Percentiles rank a stretch among this genome's conserved stretches.
Conservation (phyloP, 2,329 filamentous ascomycete species). For the Paraconiothyrium sp. region DNA sequence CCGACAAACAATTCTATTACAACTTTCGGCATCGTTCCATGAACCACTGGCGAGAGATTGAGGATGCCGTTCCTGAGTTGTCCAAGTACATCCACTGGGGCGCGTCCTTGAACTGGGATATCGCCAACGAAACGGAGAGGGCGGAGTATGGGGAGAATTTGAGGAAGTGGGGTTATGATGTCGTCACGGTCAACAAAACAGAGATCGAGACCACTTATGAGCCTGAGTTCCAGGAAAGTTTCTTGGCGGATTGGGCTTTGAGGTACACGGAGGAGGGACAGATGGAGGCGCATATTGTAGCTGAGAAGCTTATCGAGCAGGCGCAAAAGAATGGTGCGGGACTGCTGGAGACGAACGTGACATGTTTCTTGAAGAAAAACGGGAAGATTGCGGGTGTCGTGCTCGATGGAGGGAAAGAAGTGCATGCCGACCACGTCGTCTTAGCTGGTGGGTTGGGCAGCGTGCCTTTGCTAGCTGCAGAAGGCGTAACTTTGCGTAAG, state of each 20-base stretch:
- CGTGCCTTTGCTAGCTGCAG: conserved; percentile 13
- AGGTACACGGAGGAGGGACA: conserved; percentile 16
- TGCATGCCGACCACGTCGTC: conserved; percentile 16
- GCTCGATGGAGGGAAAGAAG: conserved; percentile 5
- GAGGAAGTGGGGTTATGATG: conserved; percentile 14
- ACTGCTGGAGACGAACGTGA: conserved; percentile 14
- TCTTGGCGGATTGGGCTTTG: conserved; percentile 16
- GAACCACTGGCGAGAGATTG: conserved; percentile 15
- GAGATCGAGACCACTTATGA: conserved; percentile 13
- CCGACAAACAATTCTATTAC: conserved; percentile 15
- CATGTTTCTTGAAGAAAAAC: conserved; percentile 13
- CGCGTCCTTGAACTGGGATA: conserved; percentile 16
- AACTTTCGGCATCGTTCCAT: conserved; percentile 17
- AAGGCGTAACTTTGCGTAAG: conserved; percentile 16
- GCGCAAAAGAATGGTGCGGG: conserved; percentile 13
- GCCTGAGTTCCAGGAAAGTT: conserved; percentile 7
- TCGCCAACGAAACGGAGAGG: conserved; percentile 11
- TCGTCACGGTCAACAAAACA: conserved; percentile 13
- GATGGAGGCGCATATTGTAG: conserved; percentile 19
- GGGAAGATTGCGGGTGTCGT: conserved; percentile 16
- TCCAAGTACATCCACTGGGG: conserved; percentile 16
- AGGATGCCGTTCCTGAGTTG: conserved; percentile 2
- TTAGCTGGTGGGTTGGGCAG: conserved; percentile 17
- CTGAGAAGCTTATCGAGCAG: conserved; percentile 12
- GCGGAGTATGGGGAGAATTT: conserved; percentile 12